Evolutionary conservation across 306 rosid species (phyloP).

Genomic region (Cucumis melo): DNA sequence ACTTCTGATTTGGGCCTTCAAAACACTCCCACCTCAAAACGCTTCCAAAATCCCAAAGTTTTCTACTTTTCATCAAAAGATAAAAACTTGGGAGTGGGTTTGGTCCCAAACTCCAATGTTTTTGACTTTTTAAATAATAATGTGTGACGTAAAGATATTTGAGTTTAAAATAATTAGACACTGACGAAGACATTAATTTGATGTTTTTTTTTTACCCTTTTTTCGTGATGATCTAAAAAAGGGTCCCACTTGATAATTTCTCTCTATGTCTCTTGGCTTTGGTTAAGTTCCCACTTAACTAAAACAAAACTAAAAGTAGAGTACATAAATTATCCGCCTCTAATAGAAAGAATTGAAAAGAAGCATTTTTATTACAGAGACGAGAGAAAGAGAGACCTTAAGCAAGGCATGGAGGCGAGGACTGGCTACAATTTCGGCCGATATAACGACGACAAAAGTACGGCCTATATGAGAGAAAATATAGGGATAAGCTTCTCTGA

Average conservation of each 20-base stretch:
- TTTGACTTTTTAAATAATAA: neutral
- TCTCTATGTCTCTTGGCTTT: neutral
- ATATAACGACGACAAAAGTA: conserved; percentile 37
- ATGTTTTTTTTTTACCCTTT: neutral
- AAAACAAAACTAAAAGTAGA: neutral
- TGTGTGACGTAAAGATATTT: neutral
- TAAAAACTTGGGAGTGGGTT: neutral
- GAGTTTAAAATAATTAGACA: neutral
- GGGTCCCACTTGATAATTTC: neutral
- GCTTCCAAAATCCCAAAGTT: neutral
- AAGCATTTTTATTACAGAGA: neutral
- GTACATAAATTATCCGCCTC: neutral
- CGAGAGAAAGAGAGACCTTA: neutral
- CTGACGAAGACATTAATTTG: neutral
- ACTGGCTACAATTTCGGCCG: conserved; percentile 24
- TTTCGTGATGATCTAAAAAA: neutral
- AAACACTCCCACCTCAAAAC: neutral
- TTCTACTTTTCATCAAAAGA: neutral
- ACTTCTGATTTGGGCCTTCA: neutral
- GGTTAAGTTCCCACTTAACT: neutral
- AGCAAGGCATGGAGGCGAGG: conserved; percentile 5
- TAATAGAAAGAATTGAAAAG: neutral
- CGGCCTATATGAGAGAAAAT: conserved; percentile 29
- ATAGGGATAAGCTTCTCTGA: conserved; percentile 63
- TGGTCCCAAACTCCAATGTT: neutral